Percentiles rank a stretch among this genome's conserved stretches.
Conservation (phyloP, 305 asterid genomes). For the Ajuga reptans region DNA sequence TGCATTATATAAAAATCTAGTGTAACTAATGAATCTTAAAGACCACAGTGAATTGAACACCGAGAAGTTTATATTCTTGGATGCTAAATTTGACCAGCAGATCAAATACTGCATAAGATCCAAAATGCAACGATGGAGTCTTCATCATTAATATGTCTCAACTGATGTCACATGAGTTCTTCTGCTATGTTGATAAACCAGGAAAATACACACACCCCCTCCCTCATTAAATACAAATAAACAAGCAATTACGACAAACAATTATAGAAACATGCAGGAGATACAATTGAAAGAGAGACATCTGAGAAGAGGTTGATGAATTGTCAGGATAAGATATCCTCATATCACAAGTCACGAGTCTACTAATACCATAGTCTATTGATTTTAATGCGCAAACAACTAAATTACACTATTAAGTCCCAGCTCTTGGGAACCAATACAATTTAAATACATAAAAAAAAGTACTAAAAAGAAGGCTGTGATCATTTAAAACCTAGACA, state of each 20-base stretch:
- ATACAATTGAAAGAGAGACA: neutral
- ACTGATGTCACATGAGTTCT: neutral
- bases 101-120: neutral
- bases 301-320: neutral
- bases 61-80: neutral
- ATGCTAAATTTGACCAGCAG: neutral
- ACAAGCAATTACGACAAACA: neutral
- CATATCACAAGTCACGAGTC: neutral
- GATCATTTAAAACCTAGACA: neutral
- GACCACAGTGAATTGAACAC: neutral
- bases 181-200: neutral
- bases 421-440: slow-evolving; percentile 11
- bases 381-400: neutral
- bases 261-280: neutral
- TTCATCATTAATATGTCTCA: neutral
- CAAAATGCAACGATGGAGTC: neutral
- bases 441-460: neutral
- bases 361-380: neutral
- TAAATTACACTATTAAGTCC: neutral
- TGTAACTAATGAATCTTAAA: neutral
- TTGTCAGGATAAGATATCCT: neutral
- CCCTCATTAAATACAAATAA: neutral
- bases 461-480: neutral
- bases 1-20: too few species aligned
- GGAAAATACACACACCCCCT: neutral